Base-by-base conservation (phyloP, 2,329 filamentous ascomycete genomes). In the Blumeria graminis region DNA sequence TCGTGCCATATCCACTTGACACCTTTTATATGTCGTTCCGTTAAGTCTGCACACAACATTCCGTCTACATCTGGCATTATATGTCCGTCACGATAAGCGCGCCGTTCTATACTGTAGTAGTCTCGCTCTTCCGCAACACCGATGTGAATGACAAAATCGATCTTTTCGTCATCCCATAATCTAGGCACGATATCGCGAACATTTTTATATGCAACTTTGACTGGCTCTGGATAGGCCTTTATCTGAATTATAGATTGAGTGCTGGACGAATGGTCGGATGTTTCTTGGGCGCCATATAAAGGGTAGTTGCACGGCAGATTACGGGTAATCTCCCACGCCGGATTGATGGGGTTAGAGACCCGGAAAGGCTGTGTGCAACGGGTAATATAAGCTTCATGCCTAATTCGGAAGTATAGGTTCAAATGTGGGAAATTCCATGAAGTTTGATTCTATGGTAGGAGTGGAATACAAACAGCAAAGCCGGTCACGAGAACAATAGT, bases 251-350 rank as follows among this genome's bases (percentile, higher is more conserved):
- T 71, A 62, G 59, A 71, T 28, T 28, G 22, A 28, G 22, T 28
- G 22, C 22, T 28, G 22, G 22, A 28, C 22, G 22, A 28, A 28
- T 28, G 22, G 22, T 28, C 22, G 22, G 22, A 28, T 28, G 22
- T 28, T 28, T 28, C 22, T 28, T 28, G 22, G 4, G 22, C 4
- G 22, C 4, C 22, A 28, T 28, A 4, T 28, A 28, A 62, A 52
- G 61, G 2, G 33, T 39, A 58, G 58, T 71, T 62, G 56, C 75
- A 68, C 3, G 86, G 81, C n/a, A 93, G 76, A 18, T 71, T 72
- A 32, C 72, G 74, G 53, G 83, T 80, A 65, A 94, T 89, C 65
- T 89, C 77, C 75, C 79, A 89, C 3, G 86, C 87, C 8, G 87
- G 86, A 65, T 94, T 94, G 58, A 81, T 71, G 33, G 80, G 77